Conservation (phyloP, 2,329 filamentous ascomycete genomes). For the Colletotrichum falcatum region DNA sequence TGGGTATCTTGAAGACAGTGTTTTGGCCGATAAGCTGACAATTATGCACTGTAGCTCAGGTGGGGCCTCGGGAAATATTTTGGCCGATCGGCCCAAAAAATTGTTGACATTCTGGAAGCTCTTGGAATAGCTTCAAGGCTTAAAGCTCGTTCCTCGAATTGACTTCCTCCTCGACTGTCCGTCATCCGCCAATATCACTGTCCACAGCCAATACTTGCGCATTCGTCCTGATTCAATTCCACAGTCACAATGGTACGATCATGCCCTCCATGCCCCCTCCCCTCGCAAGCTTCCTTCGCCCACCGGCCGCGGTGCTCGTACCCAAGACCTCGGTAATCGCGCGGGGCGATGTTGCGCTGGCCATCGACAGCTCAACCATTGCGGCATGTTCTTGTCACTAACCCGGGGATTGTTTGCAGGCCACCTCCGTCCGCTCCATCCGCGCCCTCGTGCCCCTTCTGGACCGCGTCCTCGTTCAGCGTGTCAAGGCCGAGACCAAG, state of each 20-base stretch:
- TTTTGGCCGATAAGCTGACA: neutral
- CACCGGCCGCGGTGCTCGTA: neutral
- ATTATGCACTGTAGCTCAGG: neutral
- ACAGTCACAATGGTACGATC: constrained; percentile 45
- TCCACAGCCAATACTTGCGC: constrained; percentile 45
- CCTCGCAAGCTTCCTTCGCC: neutral
- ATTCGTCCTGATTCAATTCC: constrained; percentile 1
- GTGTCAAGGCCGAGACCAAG: constrained; percentile 96
- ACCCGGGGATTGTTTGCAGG: constrained; percentile 51
- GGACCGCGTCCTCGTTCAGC: constrained; percentile 98
- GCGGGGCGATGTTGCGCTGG: neutral
- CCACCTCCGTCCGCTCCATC: constrained; percentile 90
- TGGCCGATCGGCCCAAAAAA: constrained; percentile 48
- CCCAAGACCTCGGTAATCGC: neutral
- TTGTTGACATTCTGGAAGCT: constrained; percentile 56
- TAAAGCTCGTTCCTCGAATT: constrained; percentile 45
- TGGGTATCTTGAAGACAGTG: too few species aligned
- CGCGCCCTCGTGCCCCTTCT: constrained; percentile 94
- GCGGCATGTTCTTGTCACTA: neutral
- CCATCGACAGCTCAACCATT: neutral
- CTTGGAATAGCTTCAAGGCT: constrained; percentile 52
- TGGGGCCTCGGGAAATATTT: constrained; percentile 41
- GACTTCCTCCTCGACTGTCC: constrained; percentile 38
- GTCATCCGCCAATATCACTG: constrained; percentile 40
- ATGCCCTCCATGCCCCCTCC: neutral